Percentiles rank a stretch among this genome's conserved stretches.
Evolutionary conservation across 352 stramenopile species (phyloP).

Genomic region (Globisporangium cystogenes): DNA sequence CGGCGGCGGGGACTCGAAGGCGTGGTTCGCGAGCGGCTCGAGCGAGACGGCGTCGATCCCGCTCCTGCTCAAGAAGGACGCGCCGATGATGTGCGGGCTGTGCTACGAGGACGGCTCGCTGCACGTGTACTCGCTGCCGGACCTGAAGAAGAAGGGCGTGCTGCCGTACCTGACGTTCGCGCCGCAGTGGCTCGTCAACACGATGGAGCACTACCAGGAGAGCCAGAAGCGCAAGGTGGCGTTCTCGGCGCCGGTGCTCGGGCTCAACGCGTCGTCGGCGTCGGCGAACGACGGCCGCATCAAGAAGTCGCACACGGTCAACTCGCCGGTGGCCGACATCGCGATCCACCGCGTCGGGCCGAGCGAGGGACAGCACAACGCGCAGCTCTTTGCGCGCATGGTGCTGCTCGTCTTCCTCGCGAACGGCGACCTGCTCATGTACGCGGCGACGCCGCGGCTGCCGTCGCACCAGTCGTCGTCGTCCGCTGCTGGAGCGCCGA

Average conservation of each 20-base stretch:
- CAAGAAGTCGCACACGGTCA: constrained; percentile 77
- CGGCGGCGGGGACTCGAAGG: constrained; percentile 19
- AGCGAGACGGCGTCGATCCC: constrained; percentile 31
- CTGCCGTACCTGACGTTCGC: constrained; percentile 84
- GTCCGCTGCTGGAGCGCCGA: constrained; percentile 10
- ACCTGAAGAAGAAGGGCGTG: constrained; percentile 75
- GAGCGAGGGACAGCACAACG: constrained; percentile 64
- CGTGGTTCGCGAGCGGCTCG: constrained; percentile 9
- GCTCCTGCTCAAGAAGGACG: constrained; percentile 42
- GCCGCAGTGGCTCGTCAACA: constrained; percentile 72
- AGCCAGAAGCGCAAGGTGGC: constrained; percentile 54
- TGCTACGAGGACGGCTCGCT: constrained; percentile 80
- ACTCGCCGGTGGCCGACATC: constrained; percentile 81
- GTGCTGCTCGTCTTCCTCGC: constrained; percentile 81
- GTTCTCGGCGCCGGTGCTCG: constrained; percentile 49
- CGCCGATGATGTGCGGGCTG: constrained; percentile 75
- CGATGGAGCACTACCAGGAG: constrained; percentile 53
- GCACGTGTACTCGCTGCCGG: constrained; percentile 75
- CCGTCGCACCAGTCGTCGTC: constrained; percentile 9
- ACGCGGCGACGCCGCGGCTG: constrained; percentile 50
- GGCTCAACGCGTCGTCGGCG: constrained; percentile 62
- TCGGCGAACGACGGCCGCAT: constrained; percentile 72
- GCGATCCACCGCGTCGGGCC: constrained; percentile 75
- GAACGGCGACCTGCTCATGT: constrained; percentile 82
- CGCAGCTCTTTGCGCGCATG: constrained; percentile 72